Conservation (phyloP, 108 stramenopile genomes). For the Chaetoceros tenuissimus region DNA sequence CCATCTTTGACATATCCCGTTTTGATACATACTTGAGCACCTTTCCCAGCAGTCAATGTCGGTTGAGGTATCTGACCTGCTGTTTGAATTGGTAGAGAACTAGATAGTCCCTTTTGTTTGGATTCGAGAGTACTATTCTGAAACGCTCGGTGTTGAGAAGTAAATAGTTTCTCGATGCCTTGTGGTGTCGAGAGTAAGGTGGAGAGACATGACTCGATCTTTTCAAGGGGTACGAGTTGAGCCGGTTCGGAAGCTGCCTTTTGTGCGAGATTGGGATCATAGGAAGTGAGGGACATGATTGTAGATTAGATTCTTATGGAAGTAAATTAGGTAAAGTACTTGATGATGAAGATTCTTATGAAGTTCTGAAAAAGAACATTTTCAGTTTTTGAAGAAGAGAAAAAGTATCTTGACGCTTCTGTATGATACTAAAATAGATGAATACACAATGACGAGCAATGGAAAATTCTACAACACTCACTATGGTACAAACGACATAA, state of each 20-base stretch:
- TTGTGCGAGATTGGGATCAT: not conserved
- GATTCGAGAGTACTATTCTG: not conserved
- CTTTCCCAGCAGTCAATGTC: not conserved
- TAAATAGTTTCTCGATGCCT: not conserved
- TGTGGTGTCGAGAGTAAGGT: not conserved
- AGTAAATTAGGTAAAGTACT: too few species aligned
- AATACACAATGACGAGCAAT: too few species aligned
- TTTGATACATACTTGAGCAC: slow-evolving; percentile 4
- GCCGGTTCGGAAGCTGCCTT: not conserved
- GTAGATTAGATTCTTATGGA: too few species aligned
- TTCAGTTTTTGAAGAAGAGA: too few species aligned
- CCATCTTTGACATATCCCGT: slow-evolving; percentile 3
- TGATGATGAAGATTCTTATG: too few species aligned
- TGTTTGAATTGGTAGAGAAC: not conserved
- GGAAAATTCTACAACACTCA: too few species aligned
- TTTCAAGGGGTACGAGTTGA: not conserved
- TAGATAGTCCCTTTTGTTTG: not conserved
- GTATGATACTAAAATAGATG: too few species aligned
- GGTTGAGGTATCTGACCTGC: not conserved
- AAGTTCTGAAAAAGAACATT: too few species aligned
- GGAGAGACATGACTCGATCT: not conserved
- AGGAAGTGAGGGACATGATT: not conserved
- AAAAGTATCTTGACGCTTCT: too few species aligned
- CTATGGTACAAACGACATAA: too few species aligned
- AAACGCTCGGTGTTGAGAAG: not conserved